Base-by-base conservation (phyloP, 805 yeast genomes). In the Pichia rugopelliculosa region DNA sequence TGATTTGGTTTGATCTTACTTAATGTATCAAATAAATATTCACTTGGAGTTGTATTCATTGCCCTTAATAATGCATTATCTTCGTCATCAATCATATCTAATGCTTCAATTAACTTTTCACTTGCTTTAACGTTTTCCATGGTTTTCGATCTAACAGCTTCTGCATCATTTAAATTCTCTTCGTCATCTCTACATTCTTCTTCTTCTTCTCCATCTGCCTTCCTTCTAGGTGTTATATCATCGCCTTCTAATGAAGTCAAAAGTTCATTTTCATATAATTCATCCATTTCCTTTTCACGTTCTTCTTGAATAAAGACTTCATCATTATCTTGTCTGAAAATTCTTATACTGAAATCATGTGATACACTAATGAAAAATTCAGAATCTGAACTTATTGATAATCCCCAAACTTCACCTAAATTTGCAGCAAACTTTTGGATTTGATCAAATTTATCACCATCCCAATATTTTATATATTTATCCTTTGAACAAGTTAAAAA, bases 281-380 rank as follows among this genome's bases (percentile, higher is more conserved):
- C 96, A 63, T 93, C 99, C 77, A 89, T 73, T 65, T 93, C 99
- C 65, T 84, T 87, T 63, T 93, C 99, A 49, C 93, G 76, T 69
- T 93, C 99, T 72, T 93, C 99, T 65, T 93, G 97, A 51, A 93
- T 68, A 62, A 93, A 93, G n/a, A 93, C 93, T 57, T 91, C 90
- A 63, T 93, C 99, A 46, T 86, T 93, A 5, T 95, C 86, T 63
- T 88, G 89, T 50, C 76, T 76, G 99, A 99, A 93, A n/a, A 90
- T 67, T 63, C 99, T 76, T 42, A 91, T 79, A 59, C 95, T 82
- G 61, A 88, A 95, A 64, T 93, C 99, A 63, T 93, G 99, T 6
- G 96, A 82, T 1, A 90, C 83, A 17, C 95, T 77, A 5, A 87
- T 82, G 53, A 88, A 77, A 57, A 80, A 80, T 20, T 75, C 68